Conservation (phyloP, 192 early-diverging fungal genomes). For the Coemansia sp. region DNA sequence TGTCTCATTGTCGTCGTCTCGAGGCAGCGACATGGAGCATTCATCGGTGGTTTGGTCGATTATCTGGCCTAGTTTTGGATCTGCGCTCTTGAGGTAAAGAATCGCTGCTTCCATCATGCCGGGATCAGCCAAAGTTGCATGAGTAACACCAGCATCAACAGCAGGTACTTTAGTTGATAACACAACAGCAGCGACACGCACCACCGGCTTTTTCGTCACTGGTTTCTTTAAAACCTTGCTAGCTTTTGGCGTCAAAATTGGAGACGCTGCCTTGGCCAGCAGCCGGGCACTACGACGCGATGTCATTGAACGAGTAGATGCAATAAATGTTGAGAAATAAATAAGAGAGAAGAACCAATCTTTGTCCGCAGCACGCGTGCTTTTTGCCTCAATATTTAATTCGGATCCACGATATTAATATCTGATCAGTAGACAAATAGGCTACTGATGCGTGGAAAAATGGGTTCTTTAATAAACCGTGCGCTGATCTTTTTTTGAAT, state of each 20-base stretch:
- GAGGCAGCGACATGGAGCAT: constrained; percentile 29
- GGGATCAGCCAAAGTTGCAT: constrained; percentile 14
- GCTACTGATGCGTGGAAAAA: too few relatives aligned
- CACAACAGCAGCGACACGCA: neutral
- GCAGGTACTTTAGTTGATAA: neutral
- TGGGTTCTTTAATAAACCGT: too few relatives aligned
- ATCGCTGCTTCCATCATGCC: constrained; percentile 40
- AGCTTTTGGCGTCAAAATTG: neutral
- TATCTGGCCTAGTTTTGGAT: constrained; percentile 47
- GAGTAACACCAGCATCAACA: neutral
- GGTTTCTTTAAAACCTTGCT: constrained; percentile 14
- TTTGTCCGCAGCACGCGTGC: neutral
- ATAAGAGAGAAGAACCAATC: neutral
- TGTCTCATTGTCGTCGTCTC: constrained; percentile 24
- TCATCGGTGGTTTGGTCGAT: constrained; percentile 34
- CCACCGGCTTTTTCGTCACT: neutral
- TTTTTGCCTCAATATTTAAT: too few relatives aligned
- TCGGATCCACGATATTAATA: too few relatives aligned
- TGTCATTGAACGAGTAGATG: constrained; percentile 9
- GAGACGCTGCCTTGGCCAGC: constrained; percentile 15
- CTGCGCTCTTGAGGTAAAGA: constrained; percentile 44
- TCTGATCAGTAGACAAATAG: too few relatives aligned
- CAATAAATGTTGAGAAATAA: neutral
- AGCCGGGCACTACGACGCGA: constrained; percentile 40
- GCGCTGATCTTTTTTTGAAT: too few relatives aligned